Evolutionary conservation across 2,329 filamentous ascomycete genomes (phyloP), one percentile per base, ranked within the genome.

Genomic region (Penicillium rolfsii): DNA sequence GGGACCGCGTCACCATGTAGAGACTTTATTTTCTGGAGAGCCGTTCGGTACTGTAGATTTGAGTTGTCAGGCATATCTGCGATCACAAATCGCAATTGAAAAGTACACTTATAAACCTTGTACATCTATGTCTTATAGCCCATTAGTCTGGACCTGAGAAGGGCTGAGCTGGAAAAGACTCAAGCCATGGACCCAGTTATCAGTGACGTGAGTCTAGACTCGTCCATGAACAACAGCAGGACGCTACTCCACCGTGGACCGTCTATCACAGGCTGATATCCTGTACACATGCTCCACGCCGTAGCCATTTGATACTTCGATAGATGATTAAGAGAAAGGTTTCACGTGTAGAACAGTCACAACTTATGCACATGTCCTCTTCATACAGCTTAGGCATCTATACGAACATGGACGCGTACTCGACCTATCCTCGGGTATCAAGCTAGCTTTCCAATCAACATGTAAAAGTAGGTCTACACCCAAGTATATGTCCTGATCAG

Each of bases 211-310:
- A 30, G 58, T 53, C 58, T 60, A 60, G 58, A 60, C 53, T 60
- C 46, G 26, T 43, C 28, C 16, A 45, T 19, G 30, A 30, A 50
- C n/a, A 19, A 1, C 11, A 26, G n/a, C 8, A 22, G 19, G 19
- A 26, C 43, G 11, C 4, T 26, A 22, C 22, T 45, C 41, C 41
- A 26, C 41, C 41, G 9, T 33, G 9, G 30, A 33, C 9, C 4
- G 35, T 54, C 50, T 19, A 45, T 58, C 40, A 12, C 24, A 7
- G 43, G 45, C 33, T 14, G 52, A 46, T 28, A 12, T 50, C 19
- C 46, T 63, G 55, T 63, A 50, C 61, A 55, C 55, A 61, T 63
- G 49, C 59, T 49, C 56, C n/a, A 59, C 53, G 36, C 48, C 43
- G 49, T 38, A 43, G 43, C 30, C 45, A 40, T 19, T 22, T 9